Conservation (phyloP, 2,329 filamentous ascomycete genomes). For the Colletotrichum lupini region DNA sequence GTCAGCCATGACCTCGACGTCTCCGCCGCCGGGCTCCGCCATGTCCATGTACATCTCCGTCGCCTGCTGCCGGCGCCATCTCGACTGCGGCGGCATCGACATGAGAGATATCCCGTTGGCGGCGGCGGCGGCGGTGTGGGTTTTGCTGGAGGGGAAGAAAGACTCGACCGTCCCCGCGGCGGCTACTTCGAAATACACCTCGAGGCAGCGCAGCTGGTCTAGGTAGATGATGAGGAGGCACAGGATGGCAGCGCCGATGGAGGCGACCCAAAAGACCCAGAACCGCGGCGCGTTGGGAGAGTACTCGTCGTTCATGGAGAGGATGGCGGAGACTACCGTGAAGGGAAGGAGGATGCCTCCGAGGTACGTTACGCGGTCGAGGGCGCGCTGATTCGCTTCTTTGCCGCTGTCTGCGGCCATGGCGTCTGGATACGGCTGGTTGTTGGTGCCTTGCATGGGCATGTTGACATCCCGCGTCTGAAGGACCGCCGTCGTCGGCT, state of each 20-base stretch:
- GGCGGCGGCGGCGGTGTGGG: not conserved
- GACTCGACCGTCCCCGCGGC: slow-evolving; percentile 40
- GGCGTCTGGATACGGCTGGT: not conserved
- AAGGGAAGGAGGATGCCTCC: slow-evolving; percentile 61
- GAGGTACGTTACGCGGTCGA: slow-evolving; percentile 61
- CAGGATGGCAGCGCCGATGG: slow-evolving; percentile 50
- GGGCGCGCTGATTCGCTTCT: slow-evolving; percentile 51
- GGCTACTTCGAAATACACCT: slow-evolving; percentile 59
- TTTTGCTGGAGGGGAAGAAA: not conserved
- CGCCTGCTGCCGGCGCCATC: slow-evolving; percentile 16
- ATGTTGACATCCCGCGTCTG: slow-evolving; percentile 12
- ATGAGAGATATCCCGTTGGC: not conserved
- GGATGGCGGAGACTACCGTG: slow-evolving; percentile 58
- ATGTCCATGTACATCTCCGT: slow-evolving; percentile 36
- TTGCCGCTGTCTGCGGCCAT: slow-evolving; percentile 2
- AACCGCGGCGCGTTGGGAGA: slow-evolving; percentile 54
- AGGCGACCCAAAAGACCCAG: slow-evolving; percentile 61
- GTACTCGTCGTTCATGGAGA: slow-evolving; percentile 59
- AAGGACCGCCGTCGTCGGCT: slow-evolving; percentile 19
- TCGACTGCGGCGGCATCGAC: slow-evolving; percentile 43
- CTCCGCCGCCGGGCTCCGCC: slow-evolving; percentile 23
- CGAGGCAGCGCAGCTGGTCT: slow-evolving; percentile 56
- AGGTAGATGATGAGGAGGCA: slow-evolving; percentile 59
- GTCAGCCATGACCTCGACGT: slow-evolving; percentile 36
- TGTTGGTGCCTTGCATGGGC: not conserved